phyloP scores from a whole-genome alignment of 768 basidiomycete genomes.

The Amanita fuliginea region DNA sequence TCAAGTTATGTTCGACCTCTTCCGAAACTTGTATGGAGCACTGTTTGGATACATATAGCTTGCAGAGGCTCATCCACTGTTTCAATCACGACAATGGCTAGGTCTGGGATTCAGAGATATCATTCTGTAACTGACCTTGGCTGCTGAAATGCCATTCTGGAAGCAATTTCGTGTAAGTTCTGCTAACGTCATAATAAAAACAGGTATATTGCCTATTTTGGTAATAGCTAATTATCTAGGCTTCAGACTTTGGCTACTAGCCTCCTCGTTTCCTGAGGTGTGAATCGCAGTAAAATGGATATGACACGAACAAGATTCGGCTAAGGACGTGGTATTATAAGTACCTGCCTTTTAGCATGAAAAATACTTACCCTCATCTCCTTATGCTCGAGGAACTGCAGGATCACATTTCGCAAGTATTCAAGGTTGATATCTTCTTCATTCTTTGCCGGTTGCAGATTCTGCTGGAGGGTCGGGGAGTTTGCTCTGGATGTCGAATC shows the following conservation, averaged over 20 bases:
- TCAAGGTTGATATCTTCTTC: slow-evolving; percentile 95
- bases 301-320: slow-evolving; percentile 86
- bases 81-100: slow-evolving; percentile 5
- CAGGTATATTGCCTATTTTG: neutral
- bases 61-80: slow-evolving; percentile 62
- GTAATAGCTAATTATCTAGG: neutral
- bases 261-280: slow-evolving; percentile 87
- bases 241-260: slow-evolving; percentile 73
- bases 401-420: slow-evolving; percentile 89
- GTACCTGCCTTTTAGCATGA: neutral
- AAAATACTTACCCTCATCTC: slow-evolving; percentile 80
- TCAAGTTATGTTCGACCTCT: slow-evolving; percentile 43
- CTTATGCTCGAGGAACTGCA: slow-evolving; percentile 97
- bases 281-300: slow-evolving; percentile 88
- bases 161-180: slow-evolving; percentile 67
- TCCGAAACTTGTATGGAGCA: slow-evolving; percentile 25
- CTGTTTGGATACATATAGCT: slow-evolving; percentile 46
- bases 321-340: slow-evolving; percentile 22
- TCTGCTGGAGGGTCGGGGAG: slow-evolving; percentile 23
- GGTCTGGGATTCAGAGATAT: neutral
- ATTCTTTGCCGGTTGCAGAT: slow-evolving; percentile 25
- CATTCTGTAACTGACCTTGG: slow-evolving; percentile 32
- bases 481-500: slow-evolving; percentile 23
- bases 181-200: slow-evolving; percentile 46
- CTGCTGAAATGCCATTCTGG: slow-evolving; percentile 53